Percentiles rank a stretch among this genome's conserved stretches.
Evolutionary conservation across 2,329 filamentous ascomycete genomes (phyloP).

Genomic region (Diaporthe ilicicola): DNA sequence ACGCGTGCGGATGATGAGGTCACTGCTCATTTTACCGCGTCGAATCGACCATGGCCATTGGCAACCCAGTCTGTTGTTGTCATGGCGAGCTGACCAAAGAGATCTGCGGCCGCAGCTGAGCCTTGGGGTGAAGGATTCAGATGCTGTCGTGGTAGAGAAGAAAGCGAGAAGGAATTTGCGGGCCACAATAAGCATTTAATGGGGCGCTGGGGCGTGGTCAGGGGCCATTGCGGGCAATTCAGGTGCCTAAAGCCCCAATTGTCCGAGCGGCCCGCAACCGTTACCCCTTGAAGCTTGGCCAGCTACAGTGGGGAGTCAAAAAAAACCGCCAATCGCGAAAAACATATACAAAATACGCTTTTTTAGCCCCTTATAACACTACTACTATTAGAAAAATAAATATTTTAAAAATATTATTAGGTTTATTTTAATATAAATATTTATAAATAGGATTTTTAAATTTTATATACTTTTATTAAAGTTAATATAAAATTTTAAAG

Average conservation of each 20-base stretch:
- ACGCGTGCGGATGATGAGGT: background rate
- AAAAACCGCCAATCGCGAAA: no score
- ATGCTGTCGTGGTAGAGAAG: background rate
- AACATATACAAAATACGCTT: no score
- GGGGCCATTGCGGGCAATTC: background rate
- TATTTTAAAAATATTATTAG: no score
- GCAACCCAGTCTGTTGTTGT: background rate
- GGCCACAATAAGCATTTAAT: background rate
- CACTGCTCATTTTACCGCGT: background rate
- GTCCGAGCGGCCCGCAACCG: background rate
- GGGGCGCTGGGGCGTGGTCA: background rate
- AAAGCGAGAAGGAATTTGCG: slow-evolving; percentile 1
- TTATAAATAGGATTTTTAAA: no score
- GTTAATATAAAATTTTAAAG: no score
- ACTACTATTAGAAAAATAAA: no score
- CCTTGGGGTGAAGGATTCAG: slow-evolving; percentile 16
- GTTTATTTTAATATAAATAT: no score
- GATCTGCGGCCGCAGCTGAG: slow-evolving; percentile 2
- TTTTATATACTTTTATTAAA: no score
- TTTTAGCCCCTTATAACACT: no score
- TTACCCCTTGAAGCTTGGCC: background rate
- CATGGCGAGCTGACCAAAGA: background rate
- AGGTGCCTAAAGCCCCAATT: slow-evolving; percentile 5
- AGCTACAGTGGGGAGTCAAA: no score
- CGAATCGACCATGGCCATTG: background rate